phyloP scores from a whole-genome alignment of 345 rosid genomes.

The Ceriops tagal region DNA sequence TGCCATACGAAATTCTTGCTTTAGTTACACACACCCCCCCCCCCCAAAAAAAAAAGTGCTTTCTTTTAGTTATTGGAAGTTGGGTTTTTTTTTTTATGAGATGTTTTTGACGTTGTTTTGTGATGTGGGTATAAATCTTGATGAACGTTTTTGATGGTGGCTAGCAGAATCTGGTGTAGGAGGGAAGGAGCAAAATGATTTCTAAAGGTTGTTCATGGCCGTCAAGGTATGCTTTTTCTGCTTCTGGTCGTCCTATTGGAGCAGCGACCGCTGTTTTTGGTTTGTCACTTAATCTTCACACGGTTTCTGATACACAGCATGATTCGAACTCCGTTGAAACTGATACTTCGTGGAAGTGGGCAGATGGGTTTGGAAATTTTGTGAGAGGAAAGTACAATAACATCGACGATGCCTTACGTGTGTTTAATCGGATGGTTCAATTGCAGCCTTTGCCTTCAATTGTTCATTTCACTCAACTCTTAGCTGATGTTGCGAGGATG shows the following conservation, averaged over 20 bases:
- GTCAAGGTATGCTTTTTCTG: slow-evolving; percentile 2
- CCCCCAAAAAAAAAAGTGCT: too few species aligned
- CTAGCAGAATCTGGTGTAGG: background rate
- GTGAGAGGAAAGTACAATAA: background rate
- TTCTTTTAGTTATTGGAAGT: too few species aligned
- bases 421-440: slow-evolving; percentile 10
- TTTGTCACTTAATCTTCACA: background rate
- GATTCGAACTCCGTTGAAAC: background rate
- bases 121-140: too few species aligned
- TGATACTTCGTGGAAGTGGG: background rate
- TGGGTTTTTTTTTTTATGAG: too few species aligned
- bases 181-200: background rate
- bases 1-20: too few species aligned
- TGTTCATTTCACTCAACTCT: background rate
- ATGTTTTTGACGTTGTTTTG: too few species aligned
- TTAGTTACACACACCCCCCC: too few species aligned
- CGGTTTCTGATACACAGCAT: background rate
- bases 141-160: background rate
- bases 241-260: background rate
- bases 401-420: background rate
- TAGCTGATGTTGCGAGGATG: slow-evolving; percentile 3
- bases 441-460: slow-evolving; percentile 10
- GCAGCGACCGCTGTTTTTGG: background rate
- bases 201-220: background rate
- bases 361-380: background rate